Evolutionary conservation across 83 land plant genomes (phyloP), one percentile per base, ranked within the genome.

Genomic region (Picea abies): DNA sequence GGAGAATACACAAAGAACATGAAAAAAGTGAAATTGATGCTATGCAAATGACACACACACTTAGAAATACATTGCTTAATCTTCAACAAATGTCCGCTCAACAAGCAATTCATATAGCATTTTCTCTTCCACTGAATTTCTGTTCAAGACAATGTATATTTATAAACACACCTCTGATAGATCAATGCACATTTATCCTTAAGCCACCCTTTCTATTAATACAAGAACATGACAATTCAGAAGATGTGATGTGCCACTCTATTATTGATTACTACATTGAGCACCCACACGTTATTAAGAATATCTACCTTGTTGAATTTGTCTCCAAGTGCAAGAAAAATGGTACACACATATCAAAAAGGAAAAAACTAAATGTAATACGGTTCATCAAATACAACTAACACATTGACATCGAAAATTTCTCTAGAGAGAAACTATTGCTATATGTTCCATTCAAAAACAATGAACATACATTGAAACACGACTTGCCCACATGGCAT

Each of bases 221-320:
- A 23, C 3, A 0, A 2, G 39, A 67, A 12, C 37, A 4, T 1
- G 1, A 67, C 32, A 15, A 12, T 0, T 29, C 4, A 9, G 29
- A 67, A 29, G 32, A 29, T 12, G 15, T 67, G 1, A 67, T 67
- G 71, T 29, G 71, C 15, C 4, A 29, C 26, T 67, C 39, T 10
- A 14, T 67, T 23, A 67, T 67, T 10, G 5, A 23, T 67, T 26
- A 32, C 6, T 68, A 68, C 5, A 29, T 68, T 0, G 0, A 1
- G 1, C 0, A 0, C 0, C 16, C 39, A 12, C 0, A 11, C 2
- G 11, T 1, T 25, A 12, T 67, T 8, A 0, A 29, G 0, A 1
- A 29, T 1, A 32, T 26, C 0, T 68, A 0, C 15, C 5, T 68
- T 15, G 20, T 20, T 29, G 0, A 68, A 68, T 68, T 68, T 14